Evolutionary conservation across 1,284 basidiomycete species (phyloP).

Genomic region (Tremellales sp.): DNA sequence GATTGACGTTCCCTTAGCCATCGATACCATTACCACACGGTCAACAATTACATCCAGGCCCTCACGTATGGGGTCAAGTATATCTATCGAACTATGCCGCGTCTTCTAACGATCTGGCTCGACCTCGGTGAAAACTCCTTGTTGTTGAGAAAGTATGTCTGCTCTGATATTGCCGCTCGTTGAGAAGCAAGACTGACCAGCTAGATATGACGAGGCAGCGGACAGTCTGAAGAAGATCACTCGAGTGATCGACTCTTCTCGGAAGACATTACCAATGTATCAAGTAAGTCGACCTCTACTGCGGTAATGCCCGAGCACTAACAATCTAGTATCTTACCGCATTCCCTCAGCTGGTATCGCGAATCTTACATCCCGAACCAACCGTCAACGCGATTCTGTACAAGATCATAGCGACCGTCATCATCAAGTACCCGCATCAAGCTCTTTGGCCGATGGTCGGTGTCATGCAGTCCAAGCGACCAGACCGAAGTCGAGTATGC

Average conservation of each 20-base stretch:
- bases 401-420: constrained; percentile 67
- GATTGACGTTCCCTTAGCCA: too few relatives aligned
- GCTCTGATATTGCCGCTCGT: too few relatives aligned
- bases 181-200: background rate
- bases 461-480: constrained; percentile 78
- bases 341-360: constrained; percentile 94
- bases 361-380: constrained; percentile 76
- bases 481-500: constrained; percentile 54
- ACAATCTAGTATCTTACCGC: constrained; percentile 81
- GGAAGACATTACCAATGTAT: constrained; percentile 64
- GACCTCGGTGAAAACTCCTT: constrained; percentile 73
- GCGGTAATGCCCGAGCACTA: background rate
- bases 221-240: constrained; percentile 50
- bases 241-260: constrained; percentile 57
- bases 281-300: constrained; percentile 55
- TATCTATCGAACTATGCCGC: constrained; percentile 92
- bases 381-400: constrained; percentile 65
- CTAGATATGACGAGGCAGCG: constrained; percentile 7
- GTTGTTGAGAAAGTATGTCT: constrained; percentile 28
- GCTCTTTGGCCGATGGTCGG: constrained; percentile 90
- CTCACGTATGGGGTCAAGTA: constrained; percentile 86
- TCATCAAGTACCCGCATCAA: constrained; percentile 82
- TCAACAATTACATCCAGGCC: constrained; percentile 66
- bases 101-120: constrained; percentile 92
- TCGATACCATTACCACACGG: constrained; percentile 47